These are phyloP conservation scores for Schoenoplectus tabernaemontani DNA, from an alignment of 202 grass and related monocot species.

Conservation along the genomic window DNA sequence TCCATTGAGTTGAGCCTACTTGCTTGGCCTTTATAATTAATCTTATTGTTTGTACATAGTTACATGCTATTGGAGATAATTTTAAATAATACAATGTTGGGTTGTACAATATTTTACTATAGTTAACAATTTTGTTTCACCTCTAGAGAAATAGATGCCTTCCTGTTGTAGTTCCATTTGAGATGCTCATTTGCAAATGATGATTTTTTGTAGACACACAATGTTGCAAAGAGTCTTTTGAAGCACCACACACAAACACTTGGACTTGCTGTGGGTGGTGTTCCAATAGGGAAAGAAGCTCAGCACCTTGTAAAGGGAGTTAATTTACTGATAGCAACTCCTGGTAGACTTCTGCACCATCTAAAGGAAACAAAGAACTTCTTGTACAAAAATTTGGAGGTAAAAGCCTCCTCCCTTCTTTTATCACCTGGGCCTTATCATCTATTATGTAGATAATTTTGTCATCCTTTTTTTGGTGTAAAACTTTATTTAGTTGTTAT, in stretches of 20 bases:
- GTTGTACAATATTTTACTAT: background rate
- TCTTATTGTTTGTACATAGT: background rate
- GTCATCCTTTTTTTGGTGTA: no score
- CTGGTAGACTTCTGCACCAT: conserved; percentile 31
- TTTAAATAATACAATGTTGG: background rate
- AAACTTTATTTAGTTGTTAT: background rate
- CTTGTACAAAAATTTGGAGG: conserved; percentile 32
- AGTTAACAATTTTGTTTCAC: background rate
- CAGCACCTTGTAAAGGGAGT: conserved; percentile 29
- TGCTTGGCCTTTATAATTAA: background rate
- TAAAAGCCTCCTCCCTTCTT: background rate
- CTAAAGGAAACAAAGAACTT: conserved; percentile 30
- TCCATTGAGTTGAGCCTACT: no score
- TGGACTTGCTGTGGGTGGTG: conserved; percentile 18
- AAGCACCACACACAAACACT: conserved; percentile 24
- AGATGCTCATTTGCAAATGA: background rate
- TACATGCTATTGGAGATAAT: background rate
- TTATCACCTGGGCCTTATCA: background rate
- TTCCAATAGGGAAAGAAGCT: conserved; percentile 16
- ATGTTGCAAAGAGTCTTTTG: conserved; percentile 14
- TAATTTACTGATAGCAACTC: conserved; percentile 32
- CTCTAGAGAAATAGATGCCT: background rate
- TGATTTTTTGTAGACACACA: conserved; percentile 10
- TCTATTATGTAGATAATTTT: background rate
- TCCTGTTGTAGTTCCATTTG: background rate